Conservation (phyloP, 495 filamentous ascomycete genomes). For the Daldinia bambusicola region DNA sequence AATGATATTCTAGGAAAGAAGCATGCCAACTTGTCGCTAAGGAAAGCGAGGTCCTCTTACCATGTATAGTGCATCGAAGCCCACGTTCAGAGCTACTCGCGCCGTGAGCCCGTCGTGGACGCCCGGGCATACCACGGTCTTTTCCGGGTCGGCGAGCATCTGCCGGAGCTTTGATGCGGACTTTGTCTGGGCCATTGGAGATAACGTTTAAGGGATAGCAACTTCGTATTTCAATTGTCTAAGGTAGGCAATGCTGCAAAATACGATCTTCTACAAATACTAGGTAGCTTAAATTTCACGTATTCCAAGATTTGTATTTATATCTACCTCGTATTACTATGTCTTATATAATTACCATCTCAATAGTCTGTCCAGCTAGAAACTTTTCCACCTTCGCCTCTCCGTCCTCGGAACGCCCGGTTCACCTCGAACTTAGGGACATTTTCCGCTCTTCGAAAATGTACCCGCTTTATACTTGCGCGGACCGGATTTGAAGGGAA, state of each 20-base stretch:
- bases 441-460: neutral
- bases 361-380: neutral
- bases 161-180: conserved; percentile 55
- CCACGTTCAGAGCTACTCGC: conserved; percentile 68
- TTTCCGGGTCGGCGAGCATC: conserved; percentile 49
- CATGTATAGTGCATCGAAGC: conserved; percentile 75
- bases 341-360: too few relatives aligned
- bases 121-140: conserved; percentile 69
- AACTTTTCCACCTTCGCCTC: conserved; percentile 12
- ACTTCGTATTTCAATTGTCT: neutral
- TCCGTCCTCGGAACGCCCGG: conserved; percentile 23
- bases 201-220: neutral
- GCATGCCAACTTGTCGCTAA: neutral
- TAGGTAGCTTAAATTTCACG: neutral
- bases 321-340: neutral
- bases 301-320: neutral
- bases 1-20: neutral
- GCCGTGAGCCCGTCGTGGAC: conserved; percentile 78
- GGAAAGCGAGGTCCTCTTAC: conserved; percentile 47
- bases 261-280: neutral
- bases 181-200: conserved; percentile 35
- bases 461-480: conserved; percentile 9
- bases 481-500: neutral
- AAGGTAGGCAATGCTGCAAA: neutral
- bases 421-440: neutral